Conservation (phyloP, 257 asterid genomes). For the Solanum bulbocastanum region DNA sequence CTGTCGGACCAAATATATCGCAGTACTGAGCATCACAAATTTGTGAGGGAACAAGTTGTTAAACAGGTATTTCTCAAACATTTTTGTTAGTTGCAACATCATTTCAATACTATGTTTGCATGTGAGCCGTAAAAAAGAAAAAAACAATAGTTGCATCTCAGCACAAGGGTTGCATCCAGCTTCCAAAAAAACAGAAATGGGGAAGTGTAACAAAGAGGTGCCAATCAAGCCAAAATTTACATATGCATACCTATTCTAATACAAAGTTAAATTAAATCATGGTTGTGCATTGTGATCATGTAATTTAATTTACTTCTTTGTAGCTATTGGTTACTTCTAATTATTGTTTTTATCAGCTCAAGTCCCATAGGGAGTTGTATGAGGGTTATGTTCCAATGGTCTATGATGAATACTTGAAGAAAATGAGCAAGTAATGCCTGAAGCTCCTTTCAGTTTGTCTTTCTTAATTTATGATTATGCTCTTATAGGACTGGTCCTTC, state of each 20-base stretch:
- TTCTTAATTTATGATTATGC: not conserved
- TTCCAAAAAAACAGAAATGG: not conserved
- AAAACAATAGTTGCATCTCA: not conserved
- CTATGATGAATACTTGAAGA: constrained; percentile 58
- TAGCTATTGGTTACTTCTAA: not conserved
- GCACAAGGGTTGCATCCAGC: not conserved
- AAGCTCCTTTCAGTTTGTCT: not conserved
- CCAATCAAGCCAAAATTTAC: not conserved
- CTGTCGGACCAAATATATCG: constrained; percentile 90
- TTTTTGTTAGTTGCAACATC: not conserved
- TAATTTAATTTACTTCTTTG: not conserved
- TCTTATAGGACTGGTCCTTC: not conserved
- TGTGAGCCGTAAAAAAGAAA: not conserved
- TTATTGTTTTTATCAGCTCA: constrained; percentile 42
- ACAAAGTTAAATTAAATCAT: not conserved
- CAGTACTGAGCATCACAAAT: constrained; percentile 64
- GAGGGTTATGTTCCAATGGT: constrained; percentile 79
- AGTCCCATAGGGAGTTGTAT: constrained; percentile 59
- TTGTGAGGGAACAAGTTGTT: constrained; percentile 67
- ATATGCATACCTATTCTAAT: not conserved
- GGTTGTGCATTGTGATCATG: not conserved
- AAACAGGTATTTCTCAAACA: constrained; percentile 34
- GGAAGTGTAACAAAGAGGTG: not conserved
- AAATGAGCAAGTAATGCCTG: constrained; percentile 60
- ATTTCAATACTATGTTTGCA: not conserved